These are phyloP conservation scores for Rhodotorula mucilaginosa DNA, from an alignment of 1,284 basidiomycete genomes.

Conservation along the genomic window DNA sequence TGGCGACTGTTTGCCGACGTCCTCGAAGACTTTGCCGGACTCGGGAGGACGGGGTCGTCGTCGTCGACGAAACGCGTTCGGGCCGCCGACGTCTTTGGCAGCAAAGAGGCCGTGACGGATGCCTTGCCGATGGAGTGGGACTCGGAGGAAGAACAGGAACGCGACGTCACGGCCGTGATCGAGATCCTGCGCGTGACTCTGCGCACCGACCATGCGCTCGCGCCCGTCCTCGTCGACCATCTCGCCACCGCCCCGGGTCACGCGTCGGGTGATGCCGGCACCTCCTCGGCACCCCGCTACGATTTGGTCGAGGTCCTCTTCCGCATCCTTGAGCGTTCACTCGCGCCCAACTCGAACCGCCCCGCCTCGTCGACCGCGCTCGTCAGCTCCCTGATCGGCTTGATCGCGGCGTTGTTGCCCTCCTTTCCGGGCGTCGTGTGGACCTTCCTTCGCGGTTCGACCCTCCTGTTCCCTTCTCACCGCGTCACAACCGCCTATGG, in stretches of 20 bases:
- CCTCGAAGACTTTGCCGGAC: constrained; percentile 64
- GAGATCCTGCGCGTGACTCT: constrained; percentile 75
- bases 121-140: constrained; percentile 60
- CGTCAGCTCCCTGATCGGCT: constrained; percentile 73
- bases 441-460: constrained; percentile 76
- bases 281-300: constrained; percentile 52
- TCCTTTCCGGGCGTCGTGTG: constrained; percentile 74
- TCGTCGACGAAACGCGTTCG: not conserved
- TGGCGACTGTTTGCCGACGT: constrained; percentile 79
- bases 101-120: constrained; percentile 44
- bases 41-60: constrained; percentile 46
- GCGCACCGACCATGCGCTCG: constrained; percentile 63
- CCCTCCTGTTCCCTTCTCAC: constrained; percentile 64
- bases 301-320: constrained; percentile 76
- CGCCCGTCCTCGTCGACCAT: constrained; percentile 64
- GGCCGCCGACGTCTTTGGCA: constrained; percentile 46
- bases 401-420: constrained; percentile 73
- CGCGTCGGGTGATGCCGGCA: constrained; percentile 30
- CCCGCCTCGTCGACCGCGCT: constrained; percentile 59
- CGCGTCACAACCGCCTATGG: not conserved
- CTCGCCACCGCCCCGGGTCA: constrained; percentile 46
- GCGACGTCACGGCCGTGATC: constrained; percentile 69
- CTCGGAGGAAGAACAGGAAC: constrained; percentile 59
- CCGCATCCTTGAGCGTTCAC: constrained; percentile 76
- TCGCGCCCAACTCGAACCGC: constrained; percentile 57